phyloP scores from a whole-genome alignment of 345 rosid genomes.

The Rhodamnia argentea region DNA sequence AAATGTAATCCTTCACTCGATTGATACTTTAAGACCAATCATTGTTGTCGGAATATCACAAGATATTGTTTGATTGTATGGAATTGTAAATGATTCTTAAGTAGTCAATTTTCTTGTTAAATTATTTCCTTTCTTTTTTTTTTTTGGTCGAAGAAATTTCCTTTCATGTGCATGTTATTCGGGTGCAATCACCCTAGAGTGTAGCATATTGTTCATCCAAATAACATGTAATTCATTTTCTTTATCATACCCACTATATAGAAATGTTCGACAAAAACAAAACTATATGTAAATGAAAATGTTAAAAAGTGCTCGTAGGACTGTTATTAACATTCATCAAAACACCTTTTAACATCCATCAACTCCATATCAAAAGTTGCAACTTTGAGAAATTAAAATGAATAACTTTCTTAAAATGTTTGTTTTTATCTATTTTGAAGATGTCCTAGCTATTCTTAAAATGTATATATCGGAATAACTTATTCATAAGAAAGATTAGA shows the following conservation, averaged over 20 bases:
- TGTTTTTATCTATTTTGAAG: not conserved
- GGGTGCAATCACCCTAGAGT: not conserved
- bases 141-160: too few relatives aligned
- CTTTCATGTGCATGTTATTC: not conserved
- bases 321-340: not conserved
- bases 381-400: not conserved
- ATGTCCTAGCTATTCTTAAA: not conserved
- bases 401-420: not conserved
- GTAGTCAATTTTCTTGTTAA: not conserved
- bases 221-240: not conserved
- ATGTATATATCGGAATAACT: not conserved
- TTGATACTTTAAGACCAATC: not conserved
- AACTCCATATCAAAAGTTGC: not conserved
- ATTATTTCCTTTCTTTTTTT: not conserved
- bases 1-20: not conserved
- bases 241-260: not conserved
- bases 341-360: not conserved
- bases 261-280: not conserved
- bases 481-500: not conserved
- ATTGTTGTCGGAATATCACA: rapidly evolving
- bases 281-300: not conserved
- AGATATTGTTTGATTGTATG: not conserved
- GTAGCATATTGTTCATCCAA: not conserved
- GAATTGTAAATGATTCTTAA: not conserved
- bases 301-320: not conserved